Conservation (phyloP, 495 filamentous ascomycete genomes). For the Talaromyces ruber region DNA sequence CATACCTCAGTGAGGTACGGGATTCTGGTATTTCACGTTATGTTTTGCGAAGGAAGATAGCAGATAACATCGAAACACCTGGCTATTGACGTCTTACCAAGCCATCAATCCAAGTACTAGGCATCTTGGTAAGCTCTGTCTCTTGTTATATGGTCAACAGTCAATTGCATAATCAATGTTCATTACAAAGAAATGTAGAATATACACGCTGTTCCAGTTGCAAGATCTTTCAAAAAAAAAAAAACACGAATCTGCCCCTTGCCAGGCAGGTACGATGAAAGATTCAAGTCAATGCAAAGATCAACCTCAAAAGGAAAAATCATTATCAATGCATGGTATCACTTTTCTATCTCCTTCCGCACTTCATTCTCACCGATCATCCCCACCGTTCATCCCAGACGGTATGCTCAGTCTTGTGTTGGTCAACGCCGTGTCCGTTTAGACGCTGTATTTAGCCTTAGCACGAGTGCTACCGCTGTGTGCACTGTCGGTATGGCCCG, state of each 20-base stretch:
- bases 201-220: slow-evolving; percentile 6
- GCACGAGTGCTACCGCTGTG: slow-evolving; percentile 88
- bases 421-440: slow-evolving; percentile 14
- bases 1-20: too few relatives aligned
- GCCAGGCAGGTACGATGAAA: slow-evolving; percentile 3
- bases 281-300: slow-evolving; percentile 1
- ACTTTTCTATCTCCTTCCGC: slow-evolving; percentile 1
- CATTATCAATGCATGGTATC: slow-evolving; percentile 9
- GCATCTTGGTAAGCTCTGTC: too few relatives aligned
- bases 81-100: too few relatives aligned
- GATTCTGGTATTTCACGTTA: too few relatives aligned
- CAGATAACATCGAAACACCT: too few relatives aligned
- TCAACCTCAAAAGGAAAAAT: background rate
- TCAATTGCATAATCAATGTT: slow-evolving; percentile 2
- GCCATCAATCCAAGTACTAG: too few relatives aligned
- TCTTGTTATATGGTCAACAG: too few relatives aligned
- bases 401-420: background rate
- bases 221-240: background rate
- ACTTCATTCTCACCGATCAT: background rate
- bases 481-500: slow-evolving; percentile 89
- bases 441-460: slow-evolving; percentile 88
- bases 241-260: background rate
- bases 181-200: slow-evolving; percentile 4
- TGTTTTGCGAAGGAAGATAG: too few relatives aligned
- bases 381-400: background rate